Base-by-base conservation (phyloP, 75 land plant species). In the Sequoia sempervirens region DNA sequence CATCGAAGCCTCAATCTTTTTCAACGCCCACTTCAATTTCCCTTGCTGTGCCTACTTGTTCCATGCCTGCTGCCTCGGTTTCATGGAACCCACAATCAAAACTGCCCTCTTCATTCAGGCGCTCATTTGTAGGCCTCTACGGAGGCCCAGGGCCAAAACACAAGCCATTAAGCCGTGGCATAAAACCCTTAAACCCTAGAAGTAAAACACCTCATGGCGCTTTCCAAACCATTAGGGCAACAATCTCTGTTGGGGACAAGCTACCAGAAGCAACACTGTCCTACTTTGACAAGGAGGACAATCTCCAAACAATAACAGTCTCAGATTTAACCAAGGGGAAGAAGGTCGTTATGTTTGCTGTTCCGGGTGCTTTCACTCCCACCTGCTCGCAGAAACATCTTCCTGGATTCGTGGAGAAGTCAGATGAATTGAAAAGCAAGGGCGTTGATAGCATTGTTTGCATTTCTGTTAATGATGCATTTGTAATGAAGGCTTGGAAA, bases 301-400 rank as follows among this genome's bases (percentile, higher is more conserved):
- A 95, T 83, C 83, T 95, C 80, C 94, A 93, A 86, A 89, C 95
- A 87, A 76, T 89, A 80, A 88, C 93, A 54, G 82, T 95, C 74
- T 88, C 94, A 81, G 88, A 87, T 78, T 94, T 96, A 69, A 93
- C 98, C 87, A 76, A 80, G 75, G 86, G 87, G 82, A 96, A 96
- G 89, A 95, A 93, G 81, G 93, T 89, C 81, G 87, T 96, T 61
- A 85, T 96, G 82, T 91, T 96, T 86, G 97, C 98, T 75, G 97
- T 96, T 66, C 98, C 98, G 36, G 98, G 97, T 50, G 98, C 98
- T 54, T 96, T 96, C 88, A 96, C 98, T 54, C 98, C 98, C 80
- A 96, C 97, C 45, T 96, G 98, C 94, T 93, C 95, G 11, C 91
- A 88, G 88, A 95, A 95, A 86, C 98, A 96, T 81, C 81, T 96